Evolutionary conservation across 2,329 filamentous ascomycete genomes (phyloP).

Genomic region (Claviceps quebecensis): DNA sequence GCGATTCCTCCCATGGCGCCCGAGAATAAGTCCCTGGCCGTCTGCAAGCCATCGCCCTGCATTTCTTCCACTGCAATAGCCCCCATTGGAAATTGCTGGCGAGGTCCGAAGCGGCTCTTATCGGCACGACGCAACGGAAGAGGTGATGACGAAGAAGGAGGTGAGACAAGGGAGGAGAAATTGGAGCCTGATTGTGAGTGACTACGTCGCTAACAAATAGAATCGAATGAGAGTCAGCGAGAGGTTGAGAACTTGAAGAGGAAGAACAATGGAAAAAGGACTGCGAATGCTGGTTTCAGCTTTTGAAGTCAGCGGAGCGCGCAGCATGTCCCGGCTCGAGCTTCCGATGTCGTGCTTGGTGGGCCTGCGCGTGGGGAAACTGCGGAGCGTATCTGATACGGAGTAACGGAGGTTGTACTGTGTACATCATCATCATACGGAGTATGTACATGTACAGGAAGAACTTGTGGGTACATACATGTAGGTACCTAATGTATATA

Average conservation of each 20-base stretch:
- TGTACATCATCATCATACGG: too few relatives aligned
- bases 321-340: background rate
- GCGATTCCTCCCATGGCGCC: conserved; percentile 86
- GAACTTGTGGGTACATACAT: too few relatives aligned
- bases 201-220: background rate
- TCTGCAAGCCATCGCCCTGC: conserved; percentile 32
- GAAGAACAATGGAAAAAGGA: too few relatives aligned
- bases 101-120: background rate
- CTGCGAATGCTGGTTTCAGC: too few relatives aligned
- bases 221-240: background rate
- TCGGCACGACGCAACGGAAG: background rate
- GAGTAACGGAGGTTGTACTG: too few relatives aligned
- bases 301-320: background rate
- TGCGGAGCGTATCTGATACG: background rate
- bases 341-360: background rate
- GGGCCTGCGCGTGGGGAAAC: background rate
- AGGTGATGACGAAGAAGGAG: background rate
- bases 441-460: too few relatives aligned
- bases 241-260: background rate
- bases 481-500: too few relatives aligned
- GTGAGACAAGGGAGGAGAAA: background rate
- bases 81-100: background rate
- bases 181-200: background rate
- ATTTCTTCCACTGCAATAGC: conserved; percentile 3
- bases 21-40: conserved; percentile 78